Evolutionary conservation across 2,329 filamentous ascomycete genomes (phyloP).

Genomic region (Trichoderma sp.): DNA sequence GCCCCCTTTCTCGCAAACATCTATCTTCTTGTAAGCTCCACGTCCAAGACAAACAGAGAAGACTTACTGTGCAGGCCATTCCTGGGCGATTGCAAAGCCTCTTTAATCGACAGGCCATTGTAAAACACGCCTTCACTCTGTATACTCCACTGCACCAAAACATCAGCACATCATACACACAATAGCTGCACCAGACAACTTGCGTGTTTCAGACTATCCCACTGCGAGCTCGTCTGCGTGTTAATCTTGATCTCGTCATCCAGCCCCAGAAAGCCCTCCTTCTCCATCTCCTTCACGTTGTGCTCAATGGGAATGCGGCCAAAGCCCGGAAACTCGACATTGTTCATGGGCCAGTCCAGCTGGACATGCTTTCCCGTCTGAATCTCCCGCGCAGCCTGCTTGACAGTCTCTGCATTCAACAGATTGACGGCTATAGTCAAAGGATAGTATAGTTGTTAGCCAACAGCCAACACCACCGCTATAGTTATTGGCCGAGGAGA

Average conservation of each 20-base stretch:
- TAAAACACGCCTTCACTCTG: not conserved
- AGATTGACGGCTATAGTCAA: not conserved
- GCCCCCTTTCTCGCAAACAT: not conserved
- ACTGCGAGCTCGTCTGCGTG: constrained; percentile 10
- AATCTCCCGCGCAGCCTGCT: not conserved
- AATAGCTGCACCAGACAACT: not conserved
- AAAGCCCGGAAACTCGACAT: constrained; percentile 6
- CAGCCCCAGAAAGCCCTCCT: not conserved
- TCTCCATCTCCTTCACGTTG: not conserved
- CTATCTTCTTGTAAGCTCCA: not conserved
- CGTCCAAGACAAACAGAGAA: not conserved
- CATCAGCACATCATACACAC: not conserved
- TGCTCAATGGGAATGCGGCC: constrained; percentile 1
- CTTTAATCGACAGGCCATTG: not conserved
- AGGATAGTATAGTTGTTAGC: not conserved
- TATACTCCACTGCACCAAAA: not conserved
- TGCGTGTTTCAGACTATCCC: constrained; percentile 4
- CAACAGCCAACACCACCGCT: not conserved
- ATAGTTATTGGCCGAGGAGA: no score
- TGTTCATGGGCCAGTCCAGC: constrained; percentile 3
- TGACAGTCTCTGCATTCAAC: not conserved
- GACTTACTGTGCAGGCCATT: not conserved
- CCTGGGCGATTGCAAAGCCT: not conserved
- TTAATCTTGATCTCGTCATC: constrained; percentile 11
- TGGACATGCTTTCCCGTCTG: not conserved